A percentile compares a stretch with the other conserved stretches of the same genome.
Evolutionary conservation across 441 rosid genomes (phyloP).

Genomic region (Rhodomyrtus psidioides): DNA sequence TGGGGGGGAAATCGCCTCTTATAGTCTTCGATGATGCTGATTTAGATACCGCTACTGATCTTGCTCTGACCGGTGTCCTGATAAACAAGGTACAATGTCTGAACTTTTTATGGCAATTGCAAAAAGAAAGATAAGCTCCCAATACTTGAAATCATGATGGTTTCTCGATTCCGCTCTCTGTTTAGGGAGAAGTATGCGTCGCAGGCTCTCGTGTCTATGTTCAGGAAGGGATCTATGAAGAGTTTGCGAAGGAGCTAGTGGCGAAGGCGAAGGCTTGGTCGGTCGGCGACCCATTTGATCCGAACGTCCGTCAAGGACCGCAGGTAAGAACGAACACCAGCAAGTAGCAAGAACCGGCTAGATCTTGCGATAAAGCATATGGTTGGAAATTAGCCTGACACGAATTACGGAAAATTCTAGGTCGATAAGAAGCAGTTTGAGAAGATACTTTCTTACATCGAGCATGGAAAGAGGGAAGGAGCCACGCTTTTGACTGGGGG

Average conservation of each 20-base stretch:
- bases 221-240: conserved; percentile 76
- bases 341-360: accelerated
- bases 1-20: conserved; percentile 92
- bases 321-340: conserved; percentile 34
- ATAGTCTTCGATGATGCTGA: conserved; percentile 79
- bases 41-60: conserved; percentile 40
- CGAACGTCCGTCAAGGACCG: conserved; percentile 50
- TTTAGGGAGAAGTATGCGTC: conserved; percentile 75
- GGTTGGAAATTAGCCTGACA: background rate
- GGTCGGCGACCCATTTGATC: conserved; percentile 81
- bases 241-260: conserved; percentile 34
- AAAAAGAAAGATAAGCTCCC: background rate
- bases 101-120: background rate
- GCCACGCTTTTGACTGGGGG: conserved; percentile 69
- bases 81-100: conserved; percentile 40
- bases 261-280: conserved; percentile 57
- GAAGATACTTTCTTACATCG: conserved; percentile 53
- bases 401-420: conserved; percentile 7
- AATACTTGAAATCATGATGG: background rate
- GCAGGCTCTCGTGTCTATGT: conserved; percentile 79
- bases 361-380: accelerated
- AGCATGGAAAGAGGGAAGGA: conserved; percentile 68
- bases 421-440: conserved; percentile 50
- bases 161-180: background rate
- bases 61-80: conserved; percentile 49